Percentiles rank a stretch among this genome's conserved stretches.
phyloP scores from a whole-genome alignment of 2,329 filamentous ascomycete genomes.

The Amylocarpus encephaloides region DNA sequence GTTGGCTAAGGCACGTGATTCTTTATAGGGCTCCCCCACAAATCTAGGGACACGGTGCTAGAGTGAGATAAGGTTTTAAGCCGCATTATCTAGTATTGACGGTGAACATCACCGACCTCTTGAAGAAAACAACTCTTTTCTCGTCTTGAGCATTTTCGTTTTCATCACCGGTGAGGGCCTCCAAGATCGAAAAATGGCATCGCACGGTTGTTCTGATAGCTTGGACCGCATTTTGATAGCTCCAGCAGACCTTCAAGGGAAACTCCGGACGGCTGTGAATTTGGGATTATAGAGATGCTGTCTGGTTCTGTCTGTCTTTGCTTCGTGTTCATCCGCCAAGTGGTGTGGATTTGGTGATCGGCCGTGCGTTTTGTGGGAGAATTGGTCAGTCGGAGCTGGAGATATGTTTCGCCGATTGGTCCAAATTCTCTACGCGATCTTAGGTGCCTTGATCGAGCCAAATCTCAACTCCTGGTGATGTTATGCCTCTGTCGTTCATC shows the following conservation, averaged over 20 bases:
- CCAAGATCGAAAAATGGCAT: background rate
- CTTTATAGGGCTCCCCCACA: conserved; percentile 1
- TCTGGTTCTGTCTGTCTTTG: no score
- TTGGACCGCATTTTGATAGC: background rate
- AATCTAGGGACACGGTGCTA: conserved; percentile 7
- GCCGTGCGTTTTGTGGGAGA: no score
- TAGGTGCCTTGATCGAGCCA: background rate
- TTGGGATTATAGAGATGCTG: no score
- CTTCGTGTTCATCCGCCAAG: no score
- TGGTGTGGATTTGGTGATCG: no score
- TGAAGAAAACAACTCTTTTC: conserved; percentile 9
- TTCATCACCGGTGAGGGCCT: background rate
- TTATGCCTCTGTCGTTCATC: background rate
- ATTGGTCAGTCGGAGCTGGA: no score
- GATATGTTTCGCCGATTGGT: no score
- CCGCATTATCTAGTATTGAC: conserved; percentile 10
- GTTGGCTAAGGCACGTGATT: background rate
- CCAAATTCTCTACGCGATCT: no score
- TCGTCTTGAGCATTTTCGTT: background rate
- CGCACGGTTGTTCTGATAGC: background rate
- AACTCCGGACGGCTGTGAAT: no score
- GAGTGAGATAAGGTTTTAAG: conserved; percentile 22
- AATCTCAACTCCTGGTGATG: background rate
- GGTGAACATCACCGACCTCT: conserved; percentile 5
- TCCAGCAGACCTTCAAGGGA: no score